A percentile compares a stretch with the other conserved stretches of the same genome.
phyloP scores from a whole-genome alignment of 2,329 filamentous ascomycete species.

The Colletotrichum neosansevieriae region DNA sequence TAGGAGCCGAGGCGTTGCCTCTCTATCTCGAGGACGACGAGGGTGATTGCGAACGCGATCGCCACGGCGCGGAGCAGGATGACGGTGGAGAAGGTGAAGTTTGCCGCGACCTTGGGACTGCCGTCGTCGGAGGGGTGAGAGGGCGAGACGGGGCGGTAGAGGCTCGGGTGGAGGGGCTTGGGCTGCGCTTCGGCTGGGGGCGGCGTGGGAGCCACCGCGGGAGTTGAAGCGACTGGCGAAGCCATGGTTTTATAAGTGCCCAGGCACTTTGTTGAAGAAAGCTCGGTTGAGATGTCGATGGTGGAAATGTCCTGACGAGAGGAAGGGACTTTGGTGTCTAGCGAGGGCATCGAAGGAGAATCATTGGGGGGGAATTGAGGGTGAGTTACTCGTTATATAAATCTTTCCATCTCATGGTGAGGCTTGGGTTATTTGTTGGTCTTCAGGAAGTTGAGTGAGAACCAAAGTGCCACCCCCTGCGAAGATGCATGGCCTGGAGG shows the following conservation, averaged over 20 bases:
- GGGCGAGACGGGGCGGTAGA: constrained; percentile 21
- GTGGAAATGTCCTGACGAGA: background rate
- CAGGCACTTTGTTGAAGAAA: constrained; percentile 34
- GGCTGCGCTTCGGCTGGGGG: background rate
- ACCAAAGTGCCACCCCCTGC: no score
- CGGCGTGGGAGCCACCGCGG: background rate
- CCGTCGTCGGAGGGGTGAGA: background rate
- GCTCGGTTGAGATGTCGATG: constrained; percentile 10
- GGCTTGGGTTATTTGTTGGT: no score
- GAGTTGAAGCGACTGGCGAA: background rate
- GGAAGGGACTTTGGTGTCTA: background rate
- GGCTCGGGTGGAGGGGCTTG: constrained; percentile 8
- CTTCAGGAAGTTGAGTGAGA: no score
- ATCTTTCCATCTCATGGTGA: no score
- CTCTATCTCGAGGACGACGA: constrained; percentile 7
- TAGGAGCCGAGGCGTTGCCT: background rate
- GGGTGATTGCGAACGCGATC: constrained; percentile 7
- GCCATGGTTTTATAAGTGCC: constrained; percentile 31
- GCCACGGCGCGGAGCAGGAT: constrained; percentile 15
- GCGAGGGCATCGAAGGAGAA: no score
- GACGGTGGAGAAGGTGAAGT: constrained; percentile 19
- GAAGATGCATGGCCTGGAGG: no score
- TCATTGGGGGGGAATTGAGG: no score
- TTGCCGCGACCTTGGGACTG: background rate
- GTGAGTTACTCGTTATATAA: no score